Percentiles rank a stretch among this genome's conserved stretches.
phyloP scores from a whole-genome alignment of 208 protist species.

The Trypanosoma avium region DNA sequence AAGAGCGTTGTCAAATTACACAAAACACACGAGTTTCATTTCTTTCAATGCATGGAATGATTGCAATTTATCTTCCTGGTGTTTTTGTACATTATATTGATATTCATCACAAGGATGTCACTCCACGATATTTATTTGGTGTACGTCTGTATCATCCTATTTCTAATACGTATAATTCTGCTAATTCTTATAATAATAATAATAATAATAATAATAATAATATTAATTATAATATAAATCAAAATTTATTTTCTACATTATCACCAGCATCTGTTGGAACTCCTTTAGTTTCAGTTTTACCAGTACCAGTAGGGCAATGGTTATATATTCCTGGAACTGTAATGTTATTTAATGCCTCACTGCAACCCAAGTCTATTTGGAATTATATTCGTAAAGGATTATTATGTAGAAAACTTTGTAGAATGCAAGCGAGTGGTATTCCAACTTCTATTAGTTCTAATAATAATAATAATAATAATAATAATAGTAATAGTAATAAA shows the following conservation, averaged over 20 bases:
- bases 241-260: no score
- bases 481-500: neutral
- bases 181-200: neutral
- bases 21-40: slow-evolving; percentile 21
- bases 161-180: neutral
- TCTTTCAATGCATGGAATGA: slow-evolving; percentile 25
- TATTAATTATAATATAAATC: neutral
- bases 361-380: slow-evolving; percentile 9
- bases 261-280: neutral
- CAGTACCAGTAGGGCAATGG: slow-evolving; percentile 13
- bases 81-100: slow-evolving; percentile 27
- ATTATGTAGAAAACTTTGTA: neutral
- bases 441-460: neutral
- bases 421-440: neutral
- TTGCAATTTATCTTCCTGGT: slow-evolving; percentile 25
- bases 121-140: slow-evolving; percentile 28
- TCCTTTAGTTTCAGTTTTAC: slow-evolving; percentile 8
- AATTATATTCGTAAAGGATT: neutral
- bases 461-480: neutral
- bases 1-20: slow-evolving; percentile 10
- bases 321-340: slow-evolving; percentile 15
- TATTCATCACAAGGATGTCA: slow-evolving; percentile 22
- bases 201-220: neutral
- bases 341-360: slow-evolving; percentile 11
- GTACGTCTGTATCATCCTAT: slow-evolving; percentile 7